phyloP scores from a whole-genome alignment of 1,284 basidiomycete species.

The Macrocybe sp. region DNA sequence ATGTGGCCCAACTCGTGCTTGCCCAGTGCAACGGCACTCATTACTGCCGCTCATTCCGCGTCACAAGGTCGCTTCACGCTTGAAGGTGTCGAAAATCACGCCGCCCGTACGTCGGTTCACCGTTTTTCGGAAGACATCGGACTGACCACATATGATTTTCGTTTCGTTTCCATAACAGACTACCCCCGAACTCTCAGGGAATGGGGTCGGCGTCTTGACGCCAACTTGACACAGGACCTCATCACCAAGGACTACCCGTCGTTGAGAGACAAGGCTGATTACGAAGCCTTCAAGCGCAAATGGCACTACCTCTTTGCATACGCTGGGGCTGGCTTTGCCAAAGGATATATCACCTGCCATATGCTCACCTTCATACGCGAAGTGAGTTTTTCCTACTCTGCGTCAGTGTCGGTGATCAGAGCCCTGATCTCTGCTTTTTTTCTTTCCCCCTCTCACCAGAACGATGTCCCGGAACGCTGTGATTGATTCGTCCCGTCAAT shows the following conservation, averaged over 20 bases:
- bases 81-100: slow-evolving; percentile 84
- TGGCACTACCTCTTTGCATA: slow-evolving; percentile 79
- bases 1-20: slow-evolving; percentile 92
- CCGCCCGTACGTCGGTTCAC: slow-evolving; percentile 51
- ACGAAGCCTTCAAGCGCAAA: slow-evolving; percentile 64
- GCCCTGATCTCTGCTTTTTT: neutral
- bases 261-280: slow-evolving; percentile 47
- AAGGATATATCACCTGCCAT: slow-evolving; percentile 74
- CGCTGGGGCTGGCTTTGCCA: slow-evolving; percentile 68
- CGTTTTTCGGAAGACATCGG: neutral
- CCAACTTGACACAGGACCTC: slow-evolving; percentile 53
- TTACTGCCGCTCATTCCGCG: slow-evolving; percentile 59
- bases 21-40: slow-evolving; percentile 73
- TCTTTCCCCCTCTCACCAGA: slow-evolving; percentile 19
- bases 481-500: slow-evolving; percentile 24
- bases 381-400: slow-evolving; percentile 29
- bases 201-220: slow-evolving; percentile 75
- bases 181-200: slow-evolving; percentile 88
- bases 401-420: neutral
- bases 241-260: slow-evolving; percentile 54
- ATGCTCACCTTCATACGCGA: slow-evolving; percentile 65
- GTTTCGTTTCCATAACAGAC: slow-evolving; percentile 36
- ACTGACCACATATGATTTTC: neutral
- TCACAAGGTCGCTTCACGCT: slow-evolving; percentile 75
- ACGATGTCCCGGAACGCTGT: slow-evolving; percentile 38